Evolutionary conservation across 306 rosid genomes (phyloP).

Genomic region (Abrus precatorius): DNA sequence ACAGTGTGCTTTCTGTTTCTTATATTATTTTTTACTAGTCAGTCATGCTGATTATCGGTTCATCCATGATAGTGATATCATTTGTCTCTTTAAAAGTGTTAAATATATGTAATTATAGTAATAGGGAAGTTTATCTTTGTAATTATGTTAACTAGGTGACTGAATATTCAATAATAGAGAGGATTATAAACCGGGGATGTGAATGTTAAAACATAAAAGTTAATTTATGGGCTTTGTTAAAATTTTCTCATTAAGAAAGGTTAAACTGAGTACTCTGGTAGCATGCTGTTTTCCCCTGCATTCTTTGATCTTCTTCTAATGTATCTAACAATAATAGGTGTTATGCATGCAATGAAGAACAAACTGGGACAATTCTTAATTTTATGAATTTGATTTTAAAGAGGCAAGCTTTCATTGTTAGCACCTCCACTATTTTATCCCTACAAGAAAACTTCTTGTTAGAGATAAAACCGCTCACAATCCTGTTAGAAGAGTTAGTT

Average conservation of each 20-base stretch:
- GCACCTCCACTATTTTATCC: neutral
- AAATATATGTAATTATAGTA: too few relatives aligned
- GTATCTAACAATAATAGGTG: neutral
- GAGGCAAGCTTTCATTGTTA: neutral
- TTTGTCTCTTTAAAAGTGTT: neutral
- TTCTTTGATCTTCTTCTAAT: constrained; percentile 9
- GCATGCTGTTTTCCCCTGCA: constrained; percentile 23
- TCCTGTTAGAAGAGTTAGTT: neutral
- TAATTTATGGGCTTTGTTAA: neutral
- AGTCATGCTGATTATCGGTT: neutral
- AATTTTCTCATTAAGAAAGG: constrained; percentile 7
- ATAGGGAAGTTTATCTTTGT: too few relatives aligned
- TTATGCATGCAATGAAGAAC: constrained; percentile 4
- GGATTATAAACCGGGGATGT: neutral
- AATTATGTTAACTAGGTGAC: too few relatives aligned
- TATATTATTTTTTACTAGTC: neutral
- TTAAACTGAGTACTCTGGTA: constrained; percentile 6
- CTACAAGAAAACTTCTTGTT: neutral
- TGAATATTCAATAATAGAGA: neutral
- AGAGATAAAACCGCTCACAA: neutral
- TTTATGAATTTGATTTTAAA: constrained; percentile 8
- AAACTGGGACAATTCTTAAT: neutral
- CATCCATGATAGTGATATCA: neutral
- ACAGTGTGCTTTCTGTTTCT: constrained; percentile 2
- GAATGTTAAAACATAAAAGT: neutral